Evolutionary conservation across 2,329 filamentous ascomycete species (phyloP), one percentile per base, ranked within the genome.

Genomic region (Atkinsonella texensis): DNA sequence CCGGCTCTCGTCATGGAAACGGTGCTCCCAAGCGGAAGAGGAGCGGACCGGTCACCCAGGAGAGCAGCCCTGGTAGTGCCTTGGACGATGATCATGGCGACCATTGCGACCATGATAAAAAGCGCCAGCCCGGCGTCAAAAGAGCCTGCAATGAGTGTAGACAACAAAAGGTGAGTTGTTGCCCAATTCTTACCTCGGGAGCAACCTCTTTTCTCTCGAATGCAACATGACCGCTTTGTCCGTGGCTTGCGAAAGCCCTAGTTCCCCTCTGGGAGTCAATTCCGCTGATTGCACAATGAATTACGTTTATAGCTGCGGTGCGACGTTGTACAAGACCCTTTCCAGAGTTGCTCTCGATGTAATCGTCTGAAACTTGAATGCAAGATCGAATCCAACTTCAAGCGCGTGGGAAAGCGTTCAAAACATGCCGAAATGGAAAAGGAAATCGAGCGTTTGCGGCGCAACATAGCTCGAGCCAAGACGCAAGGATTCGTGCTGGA

Each of bases 331-430:
- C 85, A 89, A 68, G 85, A 88, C 31, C 86, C 86, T 17, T 90
- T 89, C 66, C 79, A 81, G 60, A 81, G 80, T 60, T 93, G 87
- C 71, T 83, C 83, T 50, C 78, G 87, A 52, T 93, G 87, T 70
- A 80, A 80, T 64, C 86, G 88, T 60, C 79, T 90, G 62, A 87
- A 85, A 68, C 81, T 91, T 55, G 80, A 84, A 55, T 93, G 87
- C 74, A 87, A 88, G 67, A 91, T 93, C 67, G 86, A 91, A 67
- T 87, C 85, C 61, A 89, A 89, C 67, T 91, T 91, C 70, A 90
- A 89, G 75, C 83, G 87, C 59, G 75, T 90, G 17, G 85, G 87
- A 56, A 93, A 93, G 72, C 79, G 87, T 42, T 86, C 81, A 57
- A 86, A 87, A 65, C 86, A 91, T 67, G 86, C 86, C 61, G 87